Conservation (phyloP, 2,329 filamentous ascomycete species). For the Verticillium nubilum region DNA sequence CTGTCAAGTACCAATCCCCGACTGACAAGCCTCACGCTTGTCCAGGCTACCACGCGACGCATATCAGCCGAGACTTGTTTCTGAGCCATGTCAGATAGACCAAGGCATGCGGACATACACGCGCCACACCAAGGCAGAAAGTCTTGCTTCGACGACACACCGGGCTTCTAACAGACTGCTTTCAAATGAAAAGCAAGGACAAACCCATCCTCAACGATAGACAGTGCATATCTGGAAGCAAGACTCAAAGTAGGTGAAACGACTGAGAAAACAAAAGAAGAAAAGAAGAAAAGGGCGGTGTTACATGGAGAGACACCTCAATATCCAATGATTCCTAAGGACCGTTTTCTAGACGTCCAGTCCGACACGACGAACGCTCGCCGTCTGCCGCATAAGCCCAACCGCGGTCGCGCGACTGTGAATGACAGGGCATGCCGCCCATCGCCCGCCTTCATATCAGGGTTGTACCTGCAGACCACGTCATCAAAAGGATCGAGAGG, state of each 20-base stretch:
- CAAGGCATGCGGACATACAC: background rate
- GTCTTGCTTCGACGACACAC: too few species aligned
- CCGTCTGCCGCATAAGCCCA: background rate
- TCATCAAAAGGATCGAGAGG: background rate
- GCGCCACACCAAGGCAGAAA: too few species aligned
- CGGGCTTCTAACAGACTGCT: background rate
- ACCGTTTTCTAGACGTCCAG: background rate
- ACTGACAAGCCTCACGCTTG: too few species aligned
- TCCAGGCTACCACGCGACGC: too few species aligned
- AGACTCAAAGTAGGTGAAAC: background rate
- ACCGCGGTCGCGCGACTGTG: background rate
- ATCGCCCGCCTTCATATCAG: background rate
- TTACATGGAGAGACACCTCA: background rate
- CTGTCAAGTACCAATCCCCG: too few species aligned
- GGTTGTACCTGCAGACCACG: background rate
- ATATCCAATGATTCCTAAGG: background rate
- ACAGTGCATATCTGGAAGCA: background rate
- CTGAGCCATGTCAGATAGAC: background rate
- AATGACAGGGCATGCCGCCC: background rate
- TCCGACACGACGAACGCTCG: background rate
- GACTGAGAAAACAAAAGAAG: background rate
- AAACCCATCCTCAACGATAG: background rate
- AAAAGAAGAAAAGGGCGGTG: background rate
- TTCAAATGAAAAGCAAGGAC: background rate
- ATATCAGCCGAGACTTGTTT: too few species aligned